These are phyloP conservation scores for Thymus quinquecostatus DNA, from an alignment of 257 asterid species.

Conservation along the genomic window DNA sequence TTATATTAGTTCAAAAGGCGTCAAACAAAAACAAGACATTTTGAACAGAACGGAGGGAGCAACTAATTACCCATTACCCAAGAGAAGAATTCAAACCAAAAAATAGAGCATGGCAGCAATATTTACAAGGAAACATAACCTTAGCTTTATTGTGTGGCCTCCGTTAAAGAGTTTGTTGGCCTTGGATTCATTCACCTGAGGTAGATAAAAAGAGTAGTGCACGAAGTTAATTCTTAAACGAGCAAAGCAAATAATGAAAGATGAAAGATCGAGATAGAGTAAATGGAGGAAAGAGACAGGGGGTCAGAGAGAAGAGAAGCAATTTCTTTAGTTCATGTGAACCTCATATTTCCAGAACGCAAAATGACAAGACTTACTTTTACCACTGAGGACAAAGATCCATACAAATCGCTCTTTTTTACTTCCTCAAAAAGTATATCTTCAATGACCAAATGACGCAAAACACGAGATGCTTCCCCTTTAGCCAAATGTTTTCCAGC, in stretches of 20 bases:
- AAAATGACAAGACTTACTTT: constrained; percentile 53
- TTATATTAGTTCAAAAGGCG: not conserved
- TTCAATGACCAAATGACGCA: constrained; percentile 87
- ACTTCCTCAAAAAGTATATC: constrained; percentile 87
- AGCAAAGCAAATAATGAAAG: constrained; percentile 15
- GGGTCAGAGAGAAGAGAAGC: not conserved
- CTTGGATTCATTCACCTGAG: constrained; percentile 81
- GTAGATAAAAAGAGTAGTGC: constrained; percentile 12
- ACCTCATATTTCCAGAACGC: constrained; percentile 9
- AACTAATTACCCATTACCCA: not conserved
- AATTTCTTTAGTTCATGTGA: constrained; percentile 10
- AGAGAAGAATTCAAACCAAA: not conserved
- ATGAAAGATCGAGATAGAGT: constrained; percentile 9
- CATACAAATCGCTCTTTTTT: constrained; percentile 80
- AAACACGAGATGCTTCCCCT: constrained; percentile 91
- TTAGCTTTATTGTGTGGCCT: constrained; percentile 66
- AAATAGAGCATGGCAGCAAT: constrained; percentile 6
- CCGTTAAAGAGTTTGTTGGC: constrained; percentile 60
- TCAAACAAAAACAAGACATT: not conserved
- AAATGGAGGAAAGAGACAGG: not conserved
- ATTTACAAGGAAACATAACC: constrained; percentile 47
- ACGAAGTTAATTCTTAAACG: constrained; percentile 25
- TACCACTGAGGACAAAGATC: constrained; percentile 80
- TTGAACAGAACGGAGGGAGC: too few species aligned
- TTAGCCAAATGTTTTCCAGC: constrained; percentile 89